These are phyloP conservation scores for Plectosphaerella plurivora DNA, from an alignment of 2,329 filamentous ascomycete species.

Conservation along the genomic window DNA sequence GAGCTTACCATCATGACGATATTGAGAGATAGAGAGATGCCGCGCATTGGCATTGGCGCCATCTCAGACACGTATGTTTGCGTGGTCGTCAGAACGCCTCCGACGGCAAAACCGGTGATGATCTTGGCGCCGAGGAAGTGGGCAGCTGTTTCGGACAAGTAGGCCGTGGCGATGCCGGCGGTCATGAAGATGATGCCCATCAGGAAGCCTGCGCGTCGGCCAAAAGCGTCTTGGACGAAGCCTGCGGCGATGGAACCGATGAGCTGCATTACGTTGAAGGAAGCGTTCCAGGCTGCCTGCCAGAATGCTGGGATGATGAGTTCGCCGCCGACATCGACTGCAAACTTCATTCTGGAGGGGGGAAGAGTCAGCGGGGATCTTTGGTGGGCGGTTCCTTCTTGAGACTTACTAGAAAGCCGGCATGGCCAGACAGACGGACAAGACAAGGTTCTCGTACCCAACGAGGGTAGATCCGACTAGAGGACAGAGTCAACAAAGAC, in stretches of 20 bases:
- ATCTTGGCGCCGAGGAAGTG: slow-evolving; percentile 17
- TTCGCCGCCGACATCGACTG: slow-evolving; percentile 10
- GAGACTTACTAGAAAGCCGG: slow-evolving; percentile 14
- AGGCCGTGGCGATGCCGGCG: slow-evolving; percentile 13
- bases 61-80: slow-evolving; percentile 14
- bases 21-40: slow-evolving; percentile 10
- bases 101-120: slow-evolving; percentile 14
- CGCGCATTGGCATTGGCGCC: slow-evolving; percentile 8
- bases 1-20: slow-evolving; percentile 1
- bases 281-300: slow-evolving; percentile 17
- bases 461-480: slow-evolving; percentile 10
- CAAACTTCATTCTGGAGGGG: slow-evolving; percentile 9
- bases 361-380: too few species aligned
- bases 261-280: slow-evolving; percentile 14
- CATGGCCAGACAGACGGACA: slow-evolving; percentile 14
- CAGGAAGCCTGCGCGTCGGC: slow-evolving; percentile 10
- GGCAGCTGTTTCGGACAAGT: slow-evolving; percentile 6
- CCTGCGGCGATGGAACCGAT: slow-evolving; percentile 13
- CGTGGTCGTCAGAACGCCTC: slow-evolving; percentile 10
- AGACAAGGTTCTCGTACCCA: slow-evolving; percentile 13
- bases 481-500: neutral
- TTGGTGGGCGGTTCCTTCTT: too few species aligned
- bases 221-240: slow-evolving; percentile 13
- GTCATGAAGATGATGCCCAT: slow-evolving; percentile 8
- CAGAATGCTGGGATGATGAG: slow-evolving; percentile 16